Evolutionary conservation across 2,329 filamentous ascomycete species (phyloP), one percentile per base, ranked within the genome.

Genomic region (Aspergillus pseudoterreus): DNA sequence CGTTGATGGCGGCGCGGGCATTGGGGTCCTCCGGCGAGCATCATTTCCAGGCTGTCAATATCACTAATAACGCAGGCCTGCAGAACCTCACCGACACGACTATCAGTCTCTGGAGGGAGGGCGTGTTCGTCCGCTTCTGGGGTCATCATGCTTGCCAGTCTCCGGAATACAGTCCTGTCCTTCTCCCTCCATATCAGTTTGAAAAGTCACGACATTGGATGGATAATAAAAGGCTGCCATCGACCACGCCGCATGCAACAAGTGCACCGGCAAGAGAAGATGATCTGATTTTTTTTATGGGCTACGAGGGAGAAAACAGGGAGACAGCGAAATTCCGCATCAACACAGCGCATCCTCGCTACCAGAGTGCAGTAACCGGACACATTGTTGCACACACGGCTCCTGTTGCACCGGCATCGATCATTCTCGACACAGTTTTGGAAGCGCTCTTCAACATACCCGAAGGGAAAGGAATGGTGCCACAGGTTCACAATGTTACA

Each of bases 141-240:
- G 50, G 62, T 0, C 67, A 72, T 36, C 66, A 69, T 35, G 12
- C 21, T 0, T 42, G 4, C 0, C 71, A 78, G 47, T 63, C 52
- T 0, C 1, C 8, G 3, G 47, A 61, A 6, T 71, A 68, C 46
- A 24, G 41, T 1, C 42, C 53, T 0, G 4, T 74, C 1, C 30
- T 67, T 1, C 61, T 78, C 0, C 75, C 74, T 0, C 72, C 75
- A 0, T 77, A 77, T 43, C 74, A 77, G 43, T 77, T 77, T 47
- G 73, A 75, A 15, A 71, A 71, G 45, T 47, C 57, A 0, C 47
- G 59, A 0, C 74, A 76, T 45, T 76, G 74, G 74, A 43, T 76
- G 11, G 63, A 71, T 4, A 57, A 59, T 17, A 58, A 58, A 19
- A 48, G 42, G 2, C 47, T 54, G 14, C 54, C 51, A 15, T 15